Evolutionary conservation across 2,329 filamentous ascomycete genomes (phyloP).

Genomic region (Xylariaceae sp.): DNA sequence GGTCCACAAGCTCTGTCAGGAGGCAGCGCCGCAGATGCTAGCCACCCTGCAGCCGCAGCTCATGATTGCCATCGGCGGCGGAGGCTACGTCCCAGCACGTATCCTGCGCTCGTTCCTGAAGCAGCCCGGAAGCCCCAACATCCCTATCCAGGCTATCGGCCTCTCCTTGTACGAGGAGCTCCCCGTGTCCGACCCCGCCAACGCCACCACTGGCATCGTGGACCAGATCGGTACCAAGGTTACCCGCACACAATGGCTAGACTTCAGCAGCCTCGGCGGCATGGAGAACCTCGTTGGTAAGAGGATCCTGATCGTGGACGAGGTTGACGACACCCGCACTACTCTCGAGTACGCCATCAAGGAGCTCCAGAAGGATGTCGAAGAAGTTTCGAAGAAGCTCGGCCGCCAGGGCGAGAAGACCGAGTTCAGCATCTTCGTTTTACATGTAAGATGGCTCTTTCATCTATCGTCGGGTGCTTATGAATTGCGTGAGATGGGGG

Average conservation of each 20-base stretch:
- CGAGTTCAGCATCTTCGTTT: conserved; percentile 88
- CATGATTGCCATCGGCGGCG: conserved; percentile 97
- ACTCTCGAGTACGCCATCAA: conserved; percentile 75
- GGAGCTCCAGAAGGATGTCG: conserved; percentile 84
- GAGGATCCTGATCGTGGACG: conserved; percentile 79
- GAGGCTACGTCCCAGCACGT: conserved; percentile 92
- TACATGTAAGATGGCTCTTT: conserved; percentile 62
- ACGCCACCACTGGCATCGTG: conserved; percentile 44
- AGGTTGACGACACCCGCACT: conserved; percentile 77
- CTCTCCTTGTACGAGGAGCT: conserved; percentile 94
- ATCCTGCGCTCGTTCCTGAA: conserved; percentile 98
- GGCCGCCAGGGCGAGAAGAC: conserved; percentile 68
- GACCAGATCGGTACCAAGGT: conserved; percentile 89
- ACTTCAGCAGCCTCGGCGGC: conserved; percentile 63
- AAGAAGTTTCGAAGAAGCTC: conserved; percentile 67
- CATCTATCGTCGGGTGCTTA: background rate
- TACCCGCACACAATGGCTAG: conserved; percentile 96
- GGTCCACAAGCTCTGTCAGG: conserved; percentile 97
- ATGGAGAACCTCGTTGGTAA: conserved; percentile 77
- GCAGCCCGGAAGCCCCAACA: conserved; percentile 79
- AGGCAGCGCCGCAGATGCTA: conserved; percentile 75
- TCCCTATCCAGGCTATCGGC: conserved; percentile 97
- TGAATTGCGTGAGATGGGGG: too few species aligned
- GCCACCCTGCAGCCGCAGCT: conserved; percentile 84
- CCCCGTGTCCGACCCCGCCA: conserved; percentile 46